Percentiles rank a stretch among this genome's conserved stretches.
These are phyloP conservation scores for Sphagnum fallax DNA, from an alignment of 228 moss, liverwort and hornwort genomes.

Conservation along the genomic window DNA sequence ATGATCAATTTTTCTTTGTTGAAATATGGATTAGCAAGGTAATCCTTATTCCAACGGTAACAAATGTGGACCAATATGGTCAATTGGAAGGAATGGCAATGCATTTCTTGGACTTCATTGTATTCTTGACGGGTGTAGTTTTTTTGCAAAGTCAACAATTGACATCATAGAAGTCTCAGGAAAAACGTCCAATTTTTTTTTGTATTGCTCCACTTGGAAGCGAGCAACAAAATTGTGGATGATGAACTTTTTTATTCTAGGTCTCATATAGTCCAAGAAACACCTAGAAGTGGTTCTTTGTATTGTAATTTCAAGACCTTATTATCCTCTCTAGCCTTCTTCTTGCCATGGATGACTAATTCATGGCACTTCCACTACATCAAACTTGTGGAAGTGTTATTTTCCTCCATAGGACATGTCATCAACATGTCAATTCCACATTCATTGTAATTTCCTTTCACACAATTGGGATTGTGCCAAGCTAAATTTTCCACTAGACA, in stretches of 20 bases:
- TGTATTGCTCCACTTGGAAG: no score
- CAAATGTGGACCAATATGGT: no score
- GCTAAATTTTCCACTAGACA: not conserved
- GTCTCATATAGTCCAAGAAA: conserved; percentile 1
- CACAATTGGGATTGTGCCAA: not conserved
- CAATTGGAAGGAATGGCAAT: no score
- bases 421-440: conserved; percentile 2
- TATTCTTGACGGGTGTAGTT: no score
- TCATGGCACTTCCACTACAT: not conserved
- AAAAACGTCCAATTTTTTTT: no score
- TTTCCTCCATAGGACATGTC: not conserved
- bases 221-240: no score
- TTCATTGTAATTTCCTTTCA: not conserved
- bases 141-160: no score
- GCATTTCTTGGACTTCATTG: no score
- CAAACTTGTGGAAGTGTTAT: not conserved
- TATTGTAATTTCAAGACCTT: not conserved
- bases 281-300: not conserved
- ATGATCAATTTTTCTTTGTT: no score
- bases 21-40: no score
- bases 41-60: no score
- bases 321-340: not conserved
- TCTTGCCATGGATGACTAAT: not conserved
- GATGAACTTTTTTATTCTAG: not conserved
- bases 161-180: no score